These are phyloP conservation scores for Daldinia caldariorum DNA, from an alignment of 495 filamentous ascomycete genomes.

Conservation along the genomic window DNA sequence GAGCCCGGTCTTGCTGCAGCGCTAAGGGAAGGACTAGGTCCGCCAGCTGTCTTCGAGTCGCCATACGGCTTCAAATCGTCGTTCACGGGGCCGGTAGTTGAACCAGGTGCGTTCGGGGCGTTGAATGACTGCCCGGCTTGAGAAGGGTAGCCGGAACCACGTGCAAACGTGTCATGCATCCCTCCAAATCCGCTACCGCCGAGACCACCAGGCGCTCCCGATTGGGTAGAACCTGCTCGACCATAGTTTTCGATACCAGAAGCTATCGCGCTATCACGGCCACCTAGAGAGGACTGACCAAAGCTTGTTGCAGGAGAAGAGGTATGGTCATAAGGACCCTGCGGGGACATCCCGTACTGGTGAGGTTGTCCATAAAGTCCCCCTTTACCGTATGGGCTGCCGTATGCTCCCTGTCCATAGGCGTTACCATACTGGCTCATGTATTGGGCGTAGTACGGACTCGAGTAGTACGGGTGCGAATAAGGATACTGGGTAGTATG, in stretches of 20 bases:
- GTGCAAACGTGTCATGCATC: slow-evolving; percentile 82
- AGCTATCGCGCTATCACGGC: slow-evolving; percentile 69
- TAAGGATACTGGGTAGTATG: slow-evolving; percentile 81
- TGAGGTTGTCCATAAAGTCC: slow-evolving; percentile 84
- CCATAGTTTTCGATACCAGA: slow-evolving; percentile 75
- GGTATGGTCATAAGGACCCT: slow-evolving; percentile 78
- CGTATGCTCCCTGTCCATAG: slow-evolving; percentile 73
- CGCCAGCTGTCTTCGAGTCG: slow-evolving; percentile 70
- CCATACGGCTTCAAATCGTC: slow-evolving; percentile 83
- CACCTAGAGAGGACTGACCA: slow-evolving; percentile 72
- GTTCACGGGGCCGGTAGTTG: slow-evolving; percentile 62
- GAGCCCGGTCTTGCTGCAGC: slow-evolving; percentile 86
- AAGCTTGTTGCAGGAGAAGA: slow-evolving; percentile 82
- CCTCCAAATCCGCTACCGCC: slow-evolving; percentile 72
- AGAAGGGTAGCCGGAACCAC: slow-evolving; percentile 66
- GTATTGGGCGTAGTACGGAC: slow-evolving; percentile 77
- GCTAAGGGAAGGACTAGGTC: slow-evolving; percentile 84
- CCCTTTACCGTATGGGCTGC: slow-evolving; percentile 78
- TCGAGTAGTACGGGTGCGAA: slow-evolving; percentile 82
- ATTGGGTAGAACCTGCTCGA: slow-evolving; percentile 77
- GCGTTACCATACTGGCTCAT: slow-evolving; percentile 77
- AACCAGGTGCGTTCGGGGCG: slow-evolving; percentile 69
- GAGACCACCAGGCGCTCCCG: slow-evolving; percentile 73
- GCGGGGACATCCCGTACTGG: slow-evolving; percentile 77
- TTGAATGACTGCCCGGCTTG: slow-evolving; percentile 75